Evolutionary conservation across 148 eudicot genomes (phyloP), one percentile per base, ranked within the genome.

Genomic region (Silene uniflora): DNA sequence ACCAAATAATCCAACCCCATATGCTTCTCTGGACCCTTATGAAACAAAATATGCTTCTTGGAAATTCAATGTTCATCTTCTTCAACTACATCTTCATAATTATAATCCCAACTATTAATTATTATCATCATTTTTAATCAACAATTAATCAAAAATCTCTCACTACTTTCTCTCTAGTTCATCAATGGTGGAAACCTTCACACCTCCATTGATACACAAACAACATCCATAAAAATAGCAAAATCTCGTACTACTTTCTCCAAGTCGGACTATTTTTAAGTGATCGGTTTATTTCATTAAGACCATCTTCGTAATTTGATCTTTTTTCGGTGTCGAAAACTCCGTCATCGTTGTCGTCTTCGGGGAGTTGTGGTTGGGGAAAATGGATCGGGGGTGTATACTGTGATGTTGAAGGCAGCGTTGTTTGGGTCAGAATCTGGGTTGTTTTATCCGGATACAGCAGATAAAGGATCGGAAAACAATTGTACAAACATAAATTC

Each of bases 201-300:
- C n/a, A n/a, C 44, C 76, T 66, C 32, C 67, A 80, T 76, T 69
- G 62, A 80, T 69, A 75, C 46, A n/a, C n/a, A n/a, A 76, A 78
- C 17, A 85, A 77, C 86, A 77, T n/a, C 62, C 84, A 14, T 67
- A 2, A 81, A 73, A 27, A 72, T 72, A 65, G 79, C 85, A 8
- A 75, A 55, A 3, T 62, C 74, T 60, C 16, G 18, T 2, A 39
- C 81, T 1, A 70, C 87, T 89, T 16, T 87, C 92, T 1, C 90
- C 91, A 0, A 87, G 92, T 11, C 83, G 97, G n/a, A 69, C 94
- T 1, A 93, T n/a, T 93, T 72, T 83, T 81, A 75, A 81, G 90
- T 64, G 98, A 93, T 67, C 86, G 98, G 0, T 93, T 94, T 82
- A 94, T 94, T 17, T 97, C 98, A 0, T 80, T 85, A 6, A 86